These are phyloP conservation scores for Chlamydomonas sp. DNA, from an alignment of 139 green algal species.

Conservation along the genomic window DNA sequence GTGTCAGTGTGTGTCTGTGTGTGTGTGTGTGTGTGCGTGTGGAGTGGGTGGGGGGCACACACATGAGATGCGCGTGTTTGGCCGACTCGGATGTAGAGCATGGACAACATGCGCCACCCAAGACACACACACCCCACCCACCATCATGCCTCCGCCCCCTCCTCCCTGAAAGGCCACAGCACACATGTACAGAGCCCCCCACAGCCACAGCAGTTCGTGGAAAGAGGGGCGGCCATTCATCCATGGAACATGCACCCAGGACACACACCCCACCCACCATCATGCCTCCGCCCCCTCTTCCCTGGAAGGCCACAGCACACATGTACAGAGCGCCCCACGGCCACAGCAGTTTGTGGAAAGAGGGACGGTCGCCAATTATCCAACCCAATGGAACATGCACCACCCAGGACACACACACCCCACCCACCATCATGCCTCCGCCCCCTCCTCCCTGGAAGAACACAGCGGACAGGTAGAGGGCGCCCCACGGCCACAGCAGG, in stretches of 20 bases:
- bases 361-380: too few relatives aligned
- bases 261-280: constrained; percentile 7
- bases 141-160: constrained; percentile 24
- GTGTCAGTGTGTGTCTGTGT: too few relatives aligned
- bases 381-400: too few relatives aligned
- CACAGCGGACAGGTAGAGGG: constrained; percentile 35
- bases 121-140: too few relatives aligned
- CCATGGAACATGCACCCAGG: too few relatives aligned
- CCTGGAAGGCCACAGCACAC: constrained; percentile 36
- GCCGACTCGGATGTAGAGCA: too few relatives aligned
- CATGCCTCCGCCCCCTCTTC: constrained; percentile 24
- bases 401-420: too few relatives aligned
- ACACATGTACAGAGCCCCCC: constrained; percentile 34
- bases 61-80: constrained; percentile 51
- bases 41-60: too few relatives aligned
- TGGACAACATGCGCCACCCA: background rate
- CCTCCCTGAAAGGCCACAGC: constrained; percentile 38
- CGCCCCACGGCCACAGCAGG: constrained; percentile 25
- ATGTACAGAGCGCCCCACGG: constrained; percentile 36
- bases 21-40: too few relatives aligned
- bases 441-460: constrained; percentile 40
- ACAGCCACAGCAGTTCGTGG: constrained; percentile 20
- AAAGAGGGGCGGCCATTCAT: too few relatives aligned
- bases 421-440: constrained; percentile 19
- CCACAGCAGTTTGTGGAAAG: constrained; percentile 17